A percentile compares a stretch with the other conserved stretches of the same genome.
Evolutionary conservation across 129 eudicot genomes (phyloP).

Genomic region (Helichrysum umbraculigerum): DNA sequence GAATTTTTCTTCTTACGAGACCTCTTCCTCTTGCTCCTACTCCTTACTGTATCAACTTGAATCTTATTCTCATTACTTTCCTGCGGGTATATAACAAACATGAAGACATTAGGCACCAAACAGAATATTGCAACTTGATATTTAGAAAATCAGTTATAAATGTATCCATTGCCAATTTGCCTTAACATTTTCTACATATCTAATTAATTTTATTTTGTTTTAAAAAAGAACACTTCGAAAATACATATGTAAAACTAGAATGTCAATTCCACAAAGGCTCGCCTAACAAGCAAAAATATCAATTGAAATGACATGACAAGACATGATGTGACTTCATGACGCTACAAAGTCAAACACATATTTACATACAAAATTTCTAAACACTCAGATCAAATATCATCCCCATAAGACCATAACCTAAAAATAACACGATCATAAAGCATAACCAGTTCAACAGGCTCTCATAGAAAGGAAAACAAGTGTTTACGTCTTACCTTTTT

Average conservation of each 20-base stretch:
- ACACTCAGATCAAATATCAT: too few species aligned
- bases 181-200: background rate
- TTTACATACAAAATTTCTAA: too few species aligned
- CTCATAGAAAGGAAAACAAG: background rate
- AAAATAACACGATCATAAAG: too few species aligned
- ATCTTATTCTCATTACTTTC: slow-evolving; percentile 32
- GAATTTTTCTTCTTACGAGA: slow-evolving; percentile 46
- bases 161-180: background rate
- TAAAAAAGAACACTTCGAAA: background rate
- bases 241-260: background rate
- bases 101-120: slow-evolving; percentile 3
- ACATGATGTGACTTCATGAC: too few species aligned
- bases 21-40: slow-evolving; percentile 73
- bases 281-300: background rate
- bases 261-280: background rate
- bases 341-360: too few species aligned
- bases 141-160: too few species aligned
- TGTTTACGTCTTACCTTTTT: slow-evolving; percentile 34
- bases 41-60: slow-evolving; percentile 36
- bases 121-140: background rate
- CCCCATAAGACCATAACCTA: too few species aligned
- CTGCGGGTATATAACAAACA: slow-evolving; percentile 33
- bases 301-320: background rate
- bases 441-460: background rate
- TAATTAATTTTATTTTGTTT: too few species aligned